A percentile compares a stretch with the other conserved stretches of the same genome.
Conservation (phyloP, 2,329 filamentous ascomycete genomes). For the Zymoseptoria passerinii region DNA sequence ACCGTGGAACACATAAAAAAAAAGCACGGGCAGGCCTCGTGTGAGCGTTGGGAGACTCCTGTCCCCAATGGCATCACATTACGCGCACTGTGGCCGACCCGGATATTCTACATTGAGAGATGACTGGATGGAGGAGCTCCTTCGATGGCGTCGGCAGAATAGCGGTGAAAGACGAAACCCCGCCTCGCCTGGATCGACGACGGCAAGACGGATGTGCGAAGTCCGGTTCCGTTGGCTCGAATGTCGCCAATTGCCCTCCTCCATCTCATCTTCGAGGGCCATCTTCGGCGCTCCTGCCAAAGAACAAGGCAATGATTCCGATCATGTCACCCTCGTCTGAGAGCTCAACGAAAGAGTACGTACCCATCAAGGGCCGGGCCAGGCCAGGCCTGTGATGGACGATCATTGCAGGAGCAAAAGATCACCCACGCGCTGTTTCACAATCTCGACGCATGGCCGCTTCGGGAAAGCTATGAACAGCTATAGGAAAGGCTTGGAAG, state of each 20-base stretch:
- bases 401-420: neutral
- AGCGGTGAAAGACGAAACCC: neutral
- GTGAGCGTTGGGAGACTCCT: neutral
- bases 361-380: neutral
- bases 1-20: neutral
- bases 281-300: neutral
- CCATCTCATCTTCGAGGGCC: neutral
- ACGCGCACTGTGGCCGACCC: neutral
- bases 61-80: neutral
- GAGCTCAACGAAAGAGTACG: neutral
- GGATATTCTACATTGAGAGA: neutral
- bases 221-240: neutral
- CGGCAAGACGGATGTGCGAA: neutral
- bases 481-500: constrained; percentile 10
- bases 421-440: neutral
- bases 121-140: neutral
- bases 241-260: neutral
- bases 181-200: neutral
- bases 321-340: neutral
- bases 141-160: neutral
- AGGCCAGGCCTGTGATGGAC: neutral
- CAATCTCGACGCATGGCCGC: neutral
- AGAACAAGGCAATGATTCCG: neutral
- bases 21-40: neutral
- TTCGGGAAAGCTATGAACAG: constrained; percentile 5